phyloP scores from a whole-genome alignment of 2,329 filamentous ascomycete genomes.

The Catunica adiposa region DNA sequence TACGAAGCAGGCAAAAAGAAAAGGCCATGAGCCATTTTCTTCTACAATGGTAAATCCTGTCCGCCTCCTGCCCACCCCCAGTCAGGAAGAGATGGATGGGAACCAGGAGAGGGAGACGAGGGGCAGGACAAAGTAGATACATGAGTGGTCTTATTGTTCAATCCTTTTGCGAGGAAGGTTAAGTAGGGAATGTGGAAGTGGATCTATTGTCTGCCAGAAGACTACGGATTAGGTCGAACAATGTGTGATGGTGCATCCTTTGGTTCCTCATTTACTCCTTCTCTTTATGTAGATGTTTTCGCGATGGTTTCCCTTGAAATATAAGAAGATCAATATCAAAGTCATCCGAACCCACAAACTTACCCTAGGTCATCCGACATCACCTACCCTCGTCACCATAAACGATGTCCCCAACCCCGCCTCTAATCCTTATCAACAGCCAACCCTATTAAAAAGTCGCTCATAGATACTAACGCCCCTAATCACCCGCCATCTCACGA shows the following conservation, averaged over 20 bases:
- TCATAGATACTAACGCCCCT: not conserved
- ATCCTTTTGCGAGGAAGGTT: no score
- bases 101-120: not conserved
- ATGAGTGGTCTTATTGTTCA: no score
- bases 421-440: not conserved
- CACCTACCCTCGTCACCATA: no score
- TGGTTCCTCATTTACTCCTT: not conserved
- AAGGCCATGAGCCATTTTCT: not conserved
- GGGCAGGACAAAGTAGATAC: not conserved
- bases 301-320: not conserved
- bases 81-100: not conserved
- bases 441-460: not conserved
- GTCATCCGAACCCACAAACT: not conserved
- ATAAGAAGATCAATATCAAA: not conserved
- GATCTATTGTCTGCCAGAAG: not conserved
- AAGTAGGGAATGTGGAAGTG: not conserved
- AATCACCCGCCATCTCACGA: not conserved
- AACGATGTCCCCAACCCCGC: not conserved
- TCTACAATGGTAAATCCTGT: no score
- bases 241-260: not conserved
- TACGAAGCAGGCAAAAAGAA: not conserved
- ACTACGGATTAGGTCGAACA: not conserved
- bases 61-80: not conserved
- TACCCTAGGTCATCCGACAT: no score
- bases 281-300: not conserved